A percentile compares a stretch with the other conserved stretches of the same genome.
phyloP scores from a whole-genome alignment of 257 asterid species.

The Ocimum tenuiflorum region DNA sequence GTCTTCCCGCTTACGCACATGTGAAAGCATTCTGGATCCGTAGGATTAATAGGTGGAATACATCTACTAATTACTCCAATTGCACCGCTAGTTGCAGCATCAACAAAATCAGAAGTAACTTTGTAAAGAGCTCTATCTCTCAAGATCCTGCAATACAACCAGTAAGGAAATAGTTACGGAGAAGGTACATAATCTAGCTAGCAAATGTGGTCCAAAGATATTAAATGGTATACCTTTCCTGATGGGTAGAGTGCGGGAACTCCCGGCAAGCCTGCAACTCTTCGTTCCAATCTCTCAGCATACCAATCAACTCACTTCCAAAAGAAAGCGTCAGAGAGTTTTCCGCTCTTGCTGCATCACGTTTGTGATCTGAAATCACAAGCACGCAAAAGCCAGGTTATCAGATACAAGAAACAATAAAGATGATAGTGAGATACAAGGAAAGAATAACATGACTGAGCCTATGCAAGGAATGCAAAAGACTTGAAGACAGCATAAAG shows the following conservation, averaged over 20 bases:
- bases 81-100: slow-evolving; percentile 89
- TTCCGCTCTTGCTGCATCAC: slow-evolving; percentile 96
- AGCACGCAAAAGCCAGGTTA: slow-evolving; percentile 15
- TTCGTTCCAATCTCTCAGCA: slow-evolving; percentile 99
- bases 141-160: slow-evolving; percentile 54
- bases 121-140: slow-evolving; percentile 91
- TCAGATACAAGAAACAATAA: background rate
- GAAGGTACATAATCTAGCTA: background rate
- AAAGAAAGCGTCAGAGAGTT: slow-evolving; percentile 72
- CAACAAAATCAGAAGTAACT: slow-evolving; percentile 88
- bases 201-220: slow-evolving; percentile 13
- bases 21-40: slow-evolving; percentile 95
- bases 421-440: background rate
- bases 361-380: slow-evolving; percentile 67
- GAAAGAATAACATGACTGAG: background rate
- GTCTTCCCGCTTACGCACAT: slow-evolving; percentile 47
- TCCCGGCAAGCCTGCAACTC: slow-evolving; percentile 92
- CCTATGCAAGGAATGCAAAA: background rate
- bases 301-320: slow-evolving; percentile 95
- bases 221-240: slow-evolving; percentile 58
- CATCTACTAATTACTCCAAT: slow-evolving; percentile 86
- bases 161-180: background rate
- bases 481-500: background rate
- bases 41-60: slow-evolving; percentile 92
- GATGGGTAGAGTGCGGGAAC: slow-evolving; percentile 74